phyloP scores from a whole-genome alignment of 176 grass and related monocot genomes.

The Canna indica region DNA sequence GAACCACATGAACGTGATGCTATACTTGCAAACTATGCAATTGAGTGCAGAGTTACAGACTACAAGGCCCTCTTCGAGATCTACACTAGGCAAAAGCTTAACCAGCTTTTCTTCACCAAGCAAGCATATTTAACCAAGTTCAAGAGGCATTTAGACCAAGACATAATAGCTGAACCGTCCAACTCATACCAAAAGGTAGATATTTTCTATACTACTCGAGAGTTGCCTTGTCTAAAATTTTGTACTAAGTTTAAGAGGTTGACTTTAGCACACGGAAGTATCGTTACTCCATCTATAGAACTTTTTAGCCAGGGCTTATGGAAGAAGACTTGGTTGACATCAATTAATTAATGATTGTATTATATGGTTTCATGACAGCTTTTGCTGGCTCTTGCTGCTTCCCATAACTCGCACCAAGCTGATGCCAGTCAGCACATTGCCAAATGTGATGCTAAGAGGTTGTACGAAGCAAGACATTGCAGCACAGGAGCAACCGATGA shows the following conservation, averaged over 20 bases:
- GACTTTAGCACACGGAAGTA: neutral
- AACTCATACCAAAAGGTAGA: constrained; percentile 60
- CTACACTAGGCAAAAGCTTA: constrained; percentile 69
- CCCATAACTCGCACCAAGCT: constrained; percentile 63
- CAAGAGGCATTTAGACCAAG: constrained; percentile 78
- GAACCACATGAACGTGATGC: constrained; percentile 67
- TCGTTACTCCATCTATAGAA: neutral
- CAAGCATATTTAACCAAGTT: constrained; percentile 55
- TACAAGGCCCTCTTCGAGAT: constrained; percentile 61
- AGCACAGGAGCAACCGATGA: constrained; percentile 43
- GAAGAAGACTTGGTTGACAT: neutral
- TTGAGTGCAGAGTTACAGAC: constrained; percentile 31
- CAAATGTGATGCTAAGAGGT: constrained; percentile 77
- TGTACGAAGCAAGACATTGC: constrained; percentile 50
- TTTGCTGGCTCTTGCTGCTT: constrained; percentile 66
- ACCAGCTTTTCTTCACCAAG: constrained; percentile 95
- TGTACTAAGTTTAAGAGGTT: neutral
- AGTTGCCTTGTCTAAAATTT: neutral
- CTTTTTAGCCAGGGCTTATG: neutral
- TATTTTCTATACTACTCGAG: neutral
- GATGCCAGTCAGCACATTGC: constrained; percentile 72
- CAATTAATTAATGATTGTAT: neutral
- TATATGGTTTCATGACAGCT: constrained; percentile 31
- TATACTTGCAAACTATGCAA: constrained; percentile 39
- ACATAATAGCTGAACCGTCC: constrained; percentile 49